phyloP scores from a whole-genome alignment of 345 rosid genomes.

The Eucalyptus erythrocorys region DNA sequence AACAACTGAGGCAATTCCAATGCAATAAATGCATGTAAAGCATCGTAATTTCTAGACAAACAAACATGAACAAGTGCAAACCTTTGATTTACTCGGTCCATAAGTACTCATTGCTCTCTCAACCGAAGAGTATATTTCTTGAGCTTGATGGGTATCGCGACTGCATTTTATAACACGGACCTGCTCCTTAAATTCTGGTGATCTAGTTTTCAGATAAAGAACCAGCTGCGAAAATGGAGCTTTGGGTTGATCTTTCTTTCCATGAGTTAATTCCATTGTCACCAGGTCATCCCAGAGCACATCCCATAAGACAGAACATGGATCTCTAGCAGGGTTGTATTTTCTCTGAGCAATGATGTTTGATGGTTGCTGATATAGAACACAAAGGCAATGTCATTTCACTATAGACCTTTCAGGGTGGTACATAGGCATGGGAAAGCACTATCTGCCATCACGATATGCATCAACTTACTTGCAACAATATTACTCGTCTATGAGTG shows the following conservation, averaged over 20 bases:
- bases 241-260: conserved; percentile 74
- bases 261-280: conserved; percentile 73
- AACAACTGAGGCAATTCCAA: not conserved
- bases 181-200: conserved; percentile 62
- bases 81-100: conserved; percentile 47
- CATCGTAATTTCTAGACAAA: not conserved
- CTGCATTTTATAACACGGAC: conserved; percentile 63
- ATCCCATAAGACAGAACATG: conserved; percentile 90
- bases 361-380: conserved; percentile 59
- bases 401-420: not conserved
- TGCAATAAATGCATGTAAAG: not conserved
- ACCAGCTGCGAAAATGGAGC: conserved; percentile 61
- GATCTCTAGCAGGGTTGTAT: conserved; percentile 85
- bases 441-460: not conserved
- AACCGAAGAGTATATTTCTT: conserved; percentile 56
- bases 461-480: conserved; percentile 59
- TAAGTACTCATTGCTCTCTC: conserved; percentile 56
- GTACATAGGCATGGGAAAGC: not conserved
- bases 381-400: not conserved
- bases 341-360: conserved; percentile 80
- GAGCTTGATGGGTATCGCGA: conserved; percentile 61
- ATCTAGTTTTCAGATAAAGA: conserved; percentile 38
- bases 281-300: conserved; percentile 67
- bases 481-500: conserved; percentile 77
- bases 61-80: conserved; percentile 6